Conservation (phyloP, 1,284 basidiomycete species). For the Cryptococcus sp. region DNA sequence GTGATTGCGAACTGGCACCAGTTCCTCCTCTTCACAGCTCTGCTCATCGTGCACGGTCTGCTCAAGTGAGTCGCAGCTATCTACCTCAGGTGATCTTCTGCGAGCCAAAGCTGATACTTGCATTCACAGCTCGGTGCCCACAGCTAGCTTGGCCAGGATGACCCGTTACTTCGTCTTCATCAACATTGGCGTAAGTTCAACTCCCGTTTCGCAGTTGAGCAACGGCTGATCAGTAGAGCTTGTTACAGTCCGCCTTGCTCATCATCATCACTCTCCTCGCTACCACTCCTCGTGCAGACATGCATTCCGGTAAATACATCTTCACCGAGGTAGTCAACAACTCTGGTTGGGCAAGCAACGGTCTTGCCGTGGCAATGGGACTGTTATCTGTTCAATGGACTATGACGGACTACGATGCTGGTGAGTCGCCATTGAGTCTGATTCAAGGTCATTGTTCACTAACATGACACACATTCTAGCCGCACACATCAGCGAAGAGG, state of each 20-base stretch:
- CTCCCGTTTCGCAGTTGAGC: neutral
- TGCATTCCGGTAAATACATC: constrained; percentile 76
- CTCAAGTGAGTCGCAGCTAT: constrained; percentile 48
- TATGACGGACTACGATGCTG: constrained; percentile 58
- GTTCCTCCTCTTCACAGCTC: constrained; percentile 71
- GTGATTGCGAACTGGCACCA: constrained; percentile 59
- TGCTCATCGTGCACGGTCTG: constrained; percentile 72
- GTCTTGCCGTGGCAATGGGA: constrained; percentile 83
- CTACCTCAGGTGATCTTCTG: neutral
- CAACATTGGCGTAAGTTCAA: constrained; percentile 68
- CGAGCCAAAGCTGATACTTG: constrained; percentile 2
- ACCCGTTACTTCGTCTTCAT: constrained; percentile 83
- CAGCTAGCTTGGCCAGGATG: constrained; percentile 73
- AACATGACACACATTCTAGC: constrained; percentile 27
- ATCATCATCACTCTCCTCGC: constrained; percentile 84
- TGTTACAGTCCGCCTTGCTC: constrained; percentile 35
- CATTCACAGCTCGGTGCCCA: constrained; percentile 70
- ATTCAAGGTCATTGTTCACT: neutral
- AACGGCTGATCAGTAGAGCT: neutral
- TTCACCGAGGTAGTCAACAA: constrained; percentile 59
- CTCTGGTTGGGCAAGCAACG: constrained; percentile 76
- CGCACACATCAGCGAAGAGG: constrained; percentile 91
- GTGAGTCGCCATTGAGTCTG: neutral
- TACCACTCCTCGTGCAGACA: constrained; percentile 71
- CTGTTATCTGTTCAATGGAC: constrained; percentile 90